phyloP scores from a whole-genome alignment of 306 rosid genomes.

The Argentina anserina region DNA sequence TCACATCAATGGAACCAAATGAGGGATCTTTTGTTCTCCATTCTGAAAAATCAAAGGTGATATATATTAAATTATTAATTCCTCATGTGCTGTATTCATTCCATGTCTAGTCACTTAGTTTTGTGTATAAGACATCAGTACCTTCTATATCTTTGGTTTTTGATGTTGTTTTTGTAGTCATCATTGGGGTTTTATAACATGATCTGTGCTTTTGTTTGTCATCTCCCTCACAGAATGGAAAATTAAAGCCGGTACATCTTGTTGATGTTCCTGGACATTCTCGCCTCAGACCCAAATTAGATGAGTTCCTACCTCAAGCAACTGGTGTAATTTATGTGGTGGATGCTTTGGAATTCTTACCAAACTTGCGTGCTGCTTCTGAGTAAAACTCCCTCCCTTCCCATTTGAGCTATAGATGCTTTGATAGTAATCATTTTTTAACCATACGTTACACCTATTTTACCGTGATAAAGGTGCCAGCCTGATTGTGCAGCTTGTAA shows the following conservation, averaged over 20 bases:
- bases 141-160: too few relatives aligned
- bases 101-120: too few relatives aligned
- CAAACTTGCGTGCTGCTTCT: slow-evolving; percentile 78
- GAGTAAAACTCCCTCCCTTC: slow-evolving; percentile 47
- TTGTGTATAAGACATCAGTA: not conserved
- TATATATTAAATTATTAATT: not conserved
- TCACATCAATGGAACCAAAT: slow-evolving; percentile 92
- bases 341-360: slow-evolving; percentile 80
- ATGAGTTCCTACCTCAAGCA: slow-evolving; percentile 78
- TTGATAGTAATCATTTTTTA: not conserved
- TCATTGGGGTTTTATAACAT: not conserved
- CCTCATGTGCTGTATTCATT: not conserved
- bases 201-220: not conserved
- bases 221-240: slow-evolving; percentile 54
- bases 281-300: slow-evolving; percentile 81
- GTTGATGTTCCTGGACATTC: slow-evolving; percentile 96
- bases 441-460: not conserved
- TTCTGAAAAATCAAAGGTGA: slow-evolving; percentile 67
- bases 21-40: slow-evolving; percentile 83
- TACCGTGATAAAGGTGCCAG: not conserved
- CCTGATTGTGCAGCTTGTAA: not conserved
- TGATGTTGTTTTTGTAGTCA: not conserved
- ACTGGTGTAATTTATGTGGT: slow-evolving; percentile 82
- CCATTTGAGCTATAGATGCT: not conserved
- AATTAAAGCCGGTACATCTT: slow-evolving; percentile 68